Base-by-base conservation (phyloP, 352 stramenopile species). In the Globisporangium nodosum region DNA sequence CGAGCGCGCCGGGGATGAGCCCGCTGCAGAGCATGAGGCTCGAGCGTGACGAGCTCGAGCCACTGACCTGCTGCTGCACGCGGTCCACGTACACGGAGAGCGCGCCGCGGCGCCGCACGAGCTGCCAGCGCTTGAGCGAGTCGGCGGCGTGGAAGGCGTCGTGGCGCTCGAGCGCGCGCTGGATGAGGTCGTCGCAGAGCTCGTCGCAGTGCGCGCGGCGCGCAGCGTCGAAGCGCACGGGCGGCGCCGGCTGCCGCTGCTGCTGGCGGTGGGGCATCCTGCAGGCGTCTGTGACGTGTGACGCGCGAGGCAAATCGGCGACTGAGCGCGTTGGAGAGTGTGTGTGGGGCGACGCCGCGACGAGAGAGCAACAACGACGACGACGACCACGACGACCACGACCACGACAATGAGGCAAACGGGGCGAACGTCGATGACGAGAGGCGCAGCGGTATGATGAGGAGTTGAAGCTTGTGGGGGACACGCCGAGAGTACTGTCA, bases 1-100 rank as follows among this genome's bases (percentile, higher is more conserved):
- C 71, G 18, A 87, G 51, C 5, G 76, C 84, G 1, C 78, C 78
- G 0, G 76, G 78, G 40, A 88, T 54, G 18, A 85, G 63, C 2
- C 78, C 78, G 45, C 74, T 87, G 60, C 74, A 78, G 58, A 88
- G 68, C 51, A 87, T 63, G 58, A 79, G 63, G 31, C 56, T 74
- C 50, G 66, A 65, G 43, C 56, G 65, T n/a, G 69, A 73, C 16
- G 65, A 64, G 33, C 33, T 37, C n/a, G 45, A 49, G 3, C n/a
- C 3, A 7, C 5, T 4, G 4, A 18, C n/a, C 9, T 9, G 20
- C n/a, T 49, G 45, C 45, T 61, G 48, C 46, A 65, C 52, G 33
- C 52, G 52, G 35, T 65, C 58, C 20, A 47, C 55, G 66, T 89
- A 89, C n/a, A 87, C 69, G 47, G 57, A 81, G 42, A 89, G 64